Conservation (phyloP, 2,329 filamentous ascomycete species). For the Curvularia sp. region DNA sequence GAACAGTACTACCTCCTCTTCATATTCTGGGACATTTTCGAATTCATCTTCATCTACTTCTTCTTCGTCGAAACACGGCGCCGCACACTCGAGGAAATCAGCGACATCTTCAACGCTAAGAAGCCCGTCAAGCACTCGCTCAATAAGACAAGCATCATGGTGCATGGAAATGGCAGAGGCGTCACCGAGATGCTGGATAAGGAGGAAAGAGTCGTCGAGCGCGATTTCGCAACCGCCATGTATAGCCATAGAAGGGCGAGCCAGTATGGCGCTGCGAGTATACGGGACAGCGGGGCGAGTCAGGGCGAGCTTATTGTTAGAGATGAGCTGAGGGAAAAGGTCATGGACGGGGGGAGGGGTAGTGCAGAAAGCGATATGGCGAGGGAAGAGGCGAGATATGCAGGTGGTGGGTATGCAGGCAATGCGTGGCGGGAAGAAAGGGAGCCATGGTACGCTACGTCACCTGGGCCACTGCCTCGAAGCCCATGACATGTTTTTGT, state of each 20-base stretch:
- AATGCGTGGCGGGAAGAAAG: slow-evolving; percentile 8
- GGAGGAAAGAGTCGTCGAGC: slow-evolving; percentile 23
- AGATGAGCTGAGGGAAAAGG: slow-evolving; percentile 13
- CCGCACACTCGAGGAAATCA: slow-evolving; percentile 56
- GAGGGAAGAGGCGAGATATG: slow-evolving; percentile 10
- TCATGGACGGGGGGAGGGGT: slow-evolving; percentile 8
- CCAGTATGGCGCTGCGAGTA: neutral
- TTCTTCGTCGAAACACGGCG: slow-evolving; percentile 50
- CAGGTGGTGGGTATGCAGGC: slow-evolving; percentile 1
- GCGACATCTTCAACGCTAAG: slow-evolving; percentile 51
- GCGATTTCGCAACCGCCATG: slow-evolving; percentile 8
- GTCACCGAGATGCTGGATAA: slow-evolving; percentile 45
- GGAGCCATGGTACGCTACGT: slow-evolving; percentile 1
- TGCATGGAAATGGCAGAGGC: slow-evolving; percentile 38
- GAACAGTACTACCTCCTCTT: slow-evolving; percentile 50
- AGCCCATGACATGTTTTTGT: neutral
- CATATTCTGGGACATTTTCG: slow-evolving; percentile 53
- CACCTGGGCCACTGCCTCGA: neutral
- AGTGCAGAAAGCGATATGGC: slow-evolving; percentile 20
- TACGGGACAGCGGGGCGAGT: slow-evolving; percentile 20
- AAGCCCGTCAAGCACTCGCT: slow-evolving; percentile 51
- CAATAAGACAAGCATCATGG: slow-evolving; percentile 39
- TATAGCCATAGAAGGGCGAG: neutral
- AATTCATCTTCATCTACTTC: slow-evolving; percentile 50
- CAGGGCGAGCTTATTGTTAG: slow-evolving; percentile 10